Percentiles rank a stretch among this genome's conserved stretches.
These are phyloP conservation scores for Tuber melanosporum DNA, from an alignment of 495 filamentous ascomycete species.

Conservation along the genomic window DNA sequence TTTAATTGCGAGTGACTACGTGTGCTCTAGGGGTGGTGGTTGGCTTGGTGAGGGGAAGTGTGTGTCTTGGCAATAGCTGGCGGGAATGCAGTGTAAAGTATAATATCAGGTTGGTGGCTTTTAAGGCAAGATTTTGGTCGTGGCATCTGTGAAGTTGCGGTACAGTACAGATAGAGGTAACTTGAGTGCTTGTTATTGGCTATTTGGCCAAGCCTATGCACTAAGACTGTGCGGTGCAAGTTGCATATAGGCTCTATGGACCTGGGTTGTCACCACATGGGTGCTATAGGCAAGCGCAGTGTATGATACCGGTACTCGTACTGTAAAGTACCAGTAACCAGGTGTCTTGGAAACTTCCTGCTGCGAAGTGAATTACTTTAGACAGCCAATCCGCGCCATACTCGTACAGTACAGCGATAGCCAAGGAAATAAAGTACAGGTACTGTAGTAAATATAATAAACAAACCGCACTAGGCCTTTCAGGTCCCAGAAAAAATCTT, in stretches of 20 bases:
- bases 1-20: background rate
- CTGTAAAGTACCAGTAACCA: too few species aligned
- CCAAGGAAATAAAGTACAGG: background rate
- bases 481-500: background rate
- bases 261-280: too few species aligned
- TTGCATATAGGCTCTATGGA: too few species aligned
- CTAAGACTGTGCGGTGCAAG: background rate
- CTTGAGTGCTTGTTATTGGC: background rate
- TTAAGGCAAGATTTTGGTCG: background rate
- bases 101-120: background rate
- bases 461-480: background rate
- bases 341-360: too few species aligned
- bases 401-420: too few species aligned
- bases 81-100: background rate
- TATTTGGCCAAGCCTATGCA: background rate
- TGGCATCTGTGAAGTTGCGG: background rate
- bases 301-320: too few species aligned
- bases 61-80: background rate
- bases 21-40: background rate
- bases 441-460: too few species aligned
- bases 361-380: too few species aligned
- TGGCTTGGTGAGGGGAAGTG: background rate
- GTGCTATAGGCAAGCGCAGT: too few species aligned
- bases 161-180: background rate
- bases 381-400: too few species aligned